A percentile compares a stretch with the other conserved stretches of the same genome.
Conservation (phyloP, 805 yeast genomes). For the Pichia insulana region DNA sequence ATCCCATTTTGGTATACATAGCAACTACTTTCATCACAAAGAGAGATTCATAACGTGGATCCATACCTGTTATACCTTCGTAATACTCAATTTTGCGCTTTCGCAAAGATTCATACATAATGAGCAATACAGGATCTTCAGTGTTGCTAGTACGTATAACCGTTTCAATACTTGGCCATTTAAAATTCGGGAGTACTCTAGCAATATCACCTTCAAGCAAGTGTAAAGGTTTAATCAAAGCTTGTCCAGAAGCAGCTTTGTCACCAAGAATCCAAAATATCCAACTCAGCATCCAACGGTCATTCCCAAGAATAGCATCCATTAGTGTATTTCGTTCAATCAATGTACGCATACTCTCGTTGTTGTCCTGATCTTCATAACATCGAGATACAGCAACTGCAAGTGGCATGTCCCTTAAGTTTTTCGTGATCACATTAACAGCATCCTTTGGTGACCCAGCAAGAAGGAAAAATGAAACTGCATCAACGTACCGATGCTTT, state of each 20-base stretch:
- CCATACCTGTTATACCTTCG: conserved; percentile 39
- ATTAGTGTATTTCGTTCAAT: conserved; percentile 48
- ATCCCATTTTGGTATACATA: conserved; percentile 82
- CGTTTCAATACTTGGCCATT: conserved; percentile 34
- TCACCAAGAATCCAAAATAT: conserved; percentile 58
- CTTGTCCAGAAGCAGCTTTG: conserved; percentile 46
- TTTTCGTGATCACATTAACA: conserved; percentile 60
- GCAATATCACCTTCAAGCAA: conserved; percentile 24
- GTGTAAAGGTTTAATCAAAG: conserved; percentile 51
- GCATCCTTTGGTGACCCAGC: conserved; percentile 73
- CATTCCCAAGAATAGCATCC: conserved; percentile 48
- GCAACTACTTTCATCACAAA: conserved; percentile 55
- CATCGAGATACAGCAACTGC: conserved; percentile 79
- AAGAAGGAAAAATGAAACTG: conserved; percentile 80
- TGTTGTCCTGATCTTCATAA: conserved; percentile 51
- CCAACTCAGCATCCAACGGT: conserved; percentile 79
- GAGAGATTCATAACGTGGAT: conserved; percentile 42
- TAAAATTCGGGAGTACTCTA: conserved; percentile 23
- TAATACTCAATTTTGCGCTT: conserved; percentile 41
- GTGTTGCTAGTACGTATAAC: conserved; percentile 15
- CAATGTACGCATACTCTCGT: conserved; percentile 41
- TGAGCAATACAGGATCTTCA: conserved; percentile 76
- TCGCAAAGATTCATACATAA: conserved; percentile 56
- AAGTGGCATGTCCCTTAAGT: conserved; percentile 58
- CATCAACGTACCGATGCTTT: conserved; percentile 78